Conservation (phyloP, 805 yeast genomes). For the Candida peoriensis region DNA sequence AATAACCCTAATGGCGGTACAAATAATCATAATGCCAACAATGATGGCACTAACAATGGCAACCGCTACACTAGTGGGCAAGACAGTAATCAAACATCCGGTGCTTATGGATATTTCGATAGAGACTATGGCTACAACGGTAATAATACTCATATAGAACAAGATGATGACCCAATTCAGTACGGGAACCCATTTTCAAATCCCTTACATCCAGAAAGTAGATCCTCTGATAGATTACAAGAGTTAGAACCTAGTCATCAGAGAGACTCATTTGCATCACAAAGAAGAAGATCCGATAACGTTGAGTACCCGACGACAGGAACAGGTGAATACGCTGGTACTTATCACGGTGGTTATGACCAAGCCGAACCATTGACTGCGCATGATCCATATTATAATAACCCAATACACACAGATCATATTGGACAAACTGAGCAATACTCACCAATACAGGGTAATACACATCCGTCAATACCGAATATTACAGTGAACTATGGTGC, state of each 20-base stretch:
- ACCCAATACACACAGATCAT: constrained; percentile 4
- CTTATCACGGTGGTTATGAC: constrained; percentile 4
- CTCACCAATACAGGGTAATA: constrained; percentile 20
- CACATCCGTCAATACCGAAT: constrained; percentile 12
- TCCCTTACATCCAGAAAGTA: constrained; percentile 6
- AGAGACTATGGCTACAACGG: constrained; percentile 5
- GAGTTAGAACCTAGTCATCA: constrained; percentile 11
- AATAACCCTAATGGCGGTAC: constrained; percentile 4
- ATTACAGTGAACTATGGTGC: constrained; percentile 5
- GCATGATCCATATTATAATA: constrained; percentile 6
- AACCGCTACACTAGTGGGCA: constrained; percentile 1
- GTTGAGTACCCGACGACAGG: constrained; percentile 10
- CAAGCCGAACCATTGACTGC: too few species aligned
- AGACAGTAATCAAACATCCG: constrained; percentile 5
- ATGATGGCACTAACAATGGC: constrained; percentile 3
- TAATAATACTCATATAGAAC: constrained; percentile 4
- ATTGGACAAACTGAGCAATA: constrained; percentile 15
- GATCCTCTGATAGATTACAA: constrained; percentile 18
- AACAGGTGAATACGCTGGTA: constrained; percentile 2
- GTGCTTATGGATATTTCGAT: too few species aligned
- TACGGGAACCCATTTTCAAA: constrained; percentile 10
- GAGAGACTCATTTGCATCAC: constrained; percentile 11
- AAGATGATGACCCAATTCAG: constrained; percentile 6
- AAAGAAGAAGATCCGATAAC: constrained; percentile 12
- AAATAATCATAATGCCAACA: too few species aligned